Evolutionary conservation across 164 flowering plant species (phyloP), one percentile per base, ranked within the genome.

Genomic region (Berberis thunbergii): DNA sequence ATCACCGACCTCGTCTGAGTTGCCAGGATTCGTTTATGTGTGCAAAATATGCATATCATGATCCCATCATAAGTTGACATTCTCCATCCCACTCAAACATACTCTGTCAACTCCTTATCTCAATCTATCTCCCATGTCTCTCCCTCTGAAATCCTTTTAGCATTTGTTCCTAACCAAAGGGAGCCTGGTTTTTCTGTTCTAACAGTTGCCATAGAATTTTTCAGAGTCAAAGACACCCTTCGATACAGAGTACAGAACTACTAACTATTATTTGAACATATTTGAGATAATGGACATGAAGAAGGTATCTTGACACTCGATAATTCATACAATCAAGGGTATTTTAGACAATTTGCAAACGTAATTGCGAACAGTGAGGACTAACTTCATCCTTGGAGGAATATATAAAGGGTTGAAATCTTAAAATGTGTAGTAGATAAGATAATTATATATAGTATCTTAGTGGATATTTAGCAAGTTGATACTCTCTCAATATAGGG

Each of bases 61-160:
- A 45, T 61, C 52, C 49, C 13, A 45, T 61, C 54, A 43, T 40
- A 56, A 46, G 66, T 68, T 62, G 66, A 62, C 66, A 68, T 67
- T 68, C 57, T 52, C 55, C 26, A 10, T 43, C 56, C 26, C 26
- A 26, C 26, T 26, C 26, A 26, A 26, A 26, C 26, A 26, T 26
- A 26, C 26, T 26, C 26, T 26, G 26, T 26, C 49, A 46, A 8
- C 49, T 4, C 8, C 4, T 46, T 4, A 46, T 46, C 8, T 1
- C 8, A 4, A 4, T 8, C 8, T 8, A 46, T 4, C 8, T 46
- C 8, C 49, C 49, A 46, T 4, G 8, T 8, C 49, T 4, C 49
- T 46, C 8, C 8, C 4, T 46, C 8, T 46, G 49, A 4, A 46
- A 4, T 8, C 4, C 8, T 46, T 46, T 46, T 4, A 4, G 8